Evolutionary conservation across 1,284 basidiomycete genomes (phyloP), one percentile per base, ranked within the genome.

Genomic region (Cerrena zonata): DNA sequence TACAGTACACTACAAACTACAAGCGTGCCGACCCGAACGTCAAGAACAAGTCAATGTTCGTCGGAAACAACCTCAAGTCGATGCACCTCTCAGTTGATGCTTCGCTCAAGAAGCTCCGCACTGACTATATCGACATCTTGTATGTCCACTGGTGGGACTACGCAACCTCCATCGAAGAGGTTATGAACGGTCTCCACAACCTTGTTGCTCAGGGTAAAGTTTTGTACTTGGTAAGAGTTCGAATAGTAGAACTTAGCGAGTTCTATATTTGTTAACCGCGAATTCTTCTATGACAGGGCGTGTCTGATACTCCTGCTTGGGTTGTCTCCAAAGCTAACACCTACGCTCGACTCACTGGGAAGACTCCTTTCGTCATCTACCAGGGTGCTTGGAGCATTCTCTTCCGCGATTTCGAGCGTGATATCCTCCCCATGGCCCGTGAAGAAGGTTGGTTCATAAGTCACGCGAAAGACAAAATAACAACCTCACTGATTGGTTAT

Each of bases 381-480:
- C 78, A 81, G 61, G 80, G 78, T 19, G 53, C 55, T 10, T 81
- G 75, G 75, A 76, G 69, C 53, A 64, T 79, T 45, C 61, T 71
- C 52, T 51, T 60, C 18, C 66, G 78, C 34, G 75, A 75, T 50
- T 67, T 80, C 48, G 79, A 81, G 62, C 67, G 76, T 3, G 78
- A 81, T n/a, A 75, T 82, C 52, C 69, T 82, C 45, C 78, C 79
- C 3, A 80, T 82, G 78, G 45, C 38, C 2, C 15, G 36, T 7
- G 2, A 2, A 10, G 24, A 47, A 22, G 50, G 49, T 37, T 30
- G 10, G 11, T 41, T 19, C 18, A 18, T 26, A 34, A 7, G 7
- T 34, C 15, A 7, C 15, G 30, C 30, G 15, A 7, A 15, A 34
- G 30, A 23, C 18, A 10, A 10, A 11, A 11, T 41, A 10, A 10